phyloP scores from a whole-genome alignment of 2,329 filamentous ascomycete species.

The Cryoendolithus antarcticus region DNA sequence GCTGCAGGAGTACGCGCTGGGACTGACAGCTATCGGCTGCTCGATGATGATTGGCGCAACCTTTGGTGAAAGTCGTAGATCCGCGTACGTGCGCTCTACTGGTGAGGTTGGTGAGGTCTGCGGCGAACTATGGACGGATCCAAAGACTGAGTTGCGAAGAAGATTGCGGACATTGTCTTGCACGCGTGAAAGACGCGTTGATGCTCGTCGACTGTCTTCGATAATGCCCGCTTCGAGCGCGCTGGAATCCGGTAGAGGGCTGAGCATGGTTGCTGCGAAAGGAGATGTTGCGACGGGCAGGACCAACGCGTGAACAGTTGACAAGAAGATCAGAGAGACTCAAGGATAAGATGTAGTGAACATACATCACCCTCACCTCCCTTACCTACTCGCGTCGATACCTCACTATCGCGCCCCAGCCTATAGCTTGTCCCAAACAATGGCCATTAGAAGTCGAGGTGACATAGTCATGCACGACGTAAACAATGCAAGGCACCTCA shows the following conservation, averaged over 20 bases:
- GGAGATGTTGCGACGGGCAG: too few species aligned
- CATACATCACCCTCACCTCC: too few species aligned
- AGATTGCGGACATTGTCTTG: slow-evolving; percentile 23
- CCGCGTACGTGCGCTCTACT: neutral
- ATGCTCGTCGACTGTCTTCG: slow-evolving; percentile 13
- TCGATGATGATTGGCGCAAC: neutral
- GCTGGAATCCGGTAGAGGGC: slow-evolving; percentile 5
- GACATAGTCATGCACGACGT: too few species aligned
- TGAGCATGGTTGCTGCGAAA: slow-evolving; percentile 1
- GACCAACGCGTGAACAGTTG: too few species aligned
- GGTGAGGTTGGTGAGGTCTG: neutral
- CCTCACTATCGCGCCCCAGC: too few species aligned
- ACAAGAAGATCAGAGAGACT: too few species aligned
- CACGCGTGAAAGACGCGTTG: slow-evolving; percentile 16
- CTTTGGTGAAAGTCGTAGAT: neutral
- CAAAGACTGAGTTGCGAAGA: slow-evolving; percentile 18
- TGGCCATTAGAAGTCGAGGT: too few species aligned
- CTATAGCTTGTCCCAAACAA: too few species aligned
- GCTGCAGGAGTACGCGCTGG: slow-evolving; percentile 4
- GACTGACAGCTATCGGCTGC: slow-evolving; percentile 3
- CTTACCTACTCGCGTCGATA: too few species aligned
- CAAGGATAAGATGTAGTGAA: too few species aligned
- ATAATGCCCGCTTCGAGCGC: slow-evolving; percentile 21
- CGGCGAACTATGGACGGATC: slow-evolving; percentile 7
- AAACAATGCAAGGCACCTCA: too few species aligned